A percentile compares a stretch with the other conserved stretches of the same genome.
Evolutionary conservation across 257 asterid genomes (phyloP).

Genomic region (Solanum tarapatanum): DNA sequence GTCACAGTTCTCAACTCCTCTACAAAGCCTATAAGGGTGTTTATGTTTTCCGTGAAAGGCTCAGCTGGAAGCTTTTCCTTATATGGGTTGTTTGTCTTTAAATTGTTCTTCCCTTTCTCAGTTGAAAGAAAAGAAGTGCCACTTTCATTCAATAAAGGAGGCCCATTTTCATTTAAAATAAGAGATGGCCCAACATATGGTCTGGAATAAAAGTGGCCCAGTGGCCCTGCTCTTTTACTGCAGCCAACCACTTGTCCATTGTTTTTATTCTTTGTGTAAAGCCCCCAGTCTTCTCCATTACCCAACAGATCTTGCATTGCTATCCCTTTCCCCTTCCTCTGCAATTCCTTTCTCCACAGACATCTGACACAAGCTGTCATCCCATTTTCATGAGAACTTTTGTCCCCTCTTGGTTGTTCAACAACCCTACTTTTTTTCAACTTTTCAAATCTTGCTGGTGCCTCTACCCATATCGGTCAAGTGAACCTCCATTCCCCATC

Average conservation of each 20-base stretch:
- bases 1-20: not conserved
- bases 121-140: not conserved
- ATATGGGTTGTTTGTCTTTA: not conserved
- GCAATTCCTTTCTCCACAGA: not conserved
- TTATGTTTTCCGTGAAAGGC: not conserved
- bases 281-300: not conserved
- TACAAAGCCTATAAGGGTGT: not conserved
- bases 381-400: not conserved
- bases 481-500: not conserved
- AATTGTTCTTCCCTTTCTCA: not conserved
- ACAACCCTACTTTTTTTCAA: not conserved
- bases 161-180: not conserved
- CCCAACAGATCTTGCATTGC: not conserved
- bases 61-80: not conserved
- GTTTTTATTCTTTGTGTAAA: not conserved
- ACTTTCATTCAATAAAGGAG: not conserved
- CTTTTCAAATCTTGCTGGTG: not conserved
- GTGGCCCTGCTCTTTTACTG: not conserved
- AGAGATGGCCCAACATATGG: not conserved
- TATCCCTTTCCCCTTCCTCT: not conserved
- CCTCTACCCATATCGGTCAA: not conserved
- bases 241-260: not conserved
- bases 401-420: not conserved
- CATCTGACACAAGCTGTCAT: not conserved
- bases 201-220: not conserved